Conservation (phyloP, 2,329 filamentous ascomycete genomes). For the Diplodia seriata region DNA sequence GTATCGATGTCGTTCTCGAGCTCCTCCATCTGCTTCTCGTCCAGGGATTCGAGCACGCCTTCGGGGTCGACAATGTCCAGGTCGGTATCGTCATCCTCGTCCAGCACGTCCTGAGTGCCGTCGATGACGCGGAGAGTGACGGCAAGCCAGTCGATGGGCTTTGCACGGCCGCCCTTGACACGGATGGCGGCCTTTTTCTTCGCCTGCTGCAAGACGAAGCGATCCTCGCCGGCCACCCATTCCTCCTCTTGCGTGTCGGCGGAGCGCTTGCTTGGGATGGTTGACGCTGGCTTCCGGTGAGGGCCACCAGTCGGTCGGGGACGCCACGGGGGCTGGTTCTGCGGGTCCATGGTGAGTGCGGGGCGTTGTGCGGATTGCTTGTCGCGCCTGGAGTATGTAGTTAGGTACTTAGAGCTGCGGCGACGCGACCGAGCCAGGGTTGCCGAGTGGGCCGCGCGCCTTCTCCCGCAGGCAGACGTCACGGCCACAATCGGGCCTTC, state of each 20-base stretch:
- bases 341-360: constrained; percentile 41
- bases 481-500: not conserved
- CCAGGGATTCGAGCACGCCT: constrained; percentile 77
- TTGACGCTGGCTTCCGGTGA: constrained; percentile 42
- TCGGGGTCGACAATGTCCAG: constrained; percentile 81
- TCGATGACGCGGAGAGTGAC: constrained; percentile 92
- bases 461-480: constrained; percentile 12
- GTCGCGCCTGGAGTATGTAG: not conserved
- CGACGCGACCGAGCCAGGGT: constrained; percentile 1
- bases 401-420: not conserved
- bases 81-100: constrained; percentile 82
- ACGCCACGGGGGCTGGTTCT: constrained; percentile 46
- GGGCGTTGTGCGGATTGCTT: not conserved
- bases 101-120: constrained; percentile 75
- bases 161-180: constrained; percentile 87
- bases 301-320: constrained; percentile 38
- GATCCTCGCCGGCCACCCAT: constrained; percentile 94
- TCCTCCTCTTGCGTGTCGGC: constrained; percentile 58
- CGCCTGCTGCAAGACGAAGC: constrained; percentile 92
- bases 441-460: constrained; percentile 9
- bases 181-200: constrained; percentile 98
- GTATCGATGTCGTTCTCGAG: constrained; percentile 82
- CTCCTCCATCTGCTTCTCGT: constrained; percentile 71
- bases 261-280: constrained; percentile 51
- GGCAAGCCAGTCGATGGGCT: constrained; percentile 91